Base-by-base conservation (phyloP, 2,329 filamentous ascomycete genomes). In the Annulohypoxylon truncatum region DNA sequence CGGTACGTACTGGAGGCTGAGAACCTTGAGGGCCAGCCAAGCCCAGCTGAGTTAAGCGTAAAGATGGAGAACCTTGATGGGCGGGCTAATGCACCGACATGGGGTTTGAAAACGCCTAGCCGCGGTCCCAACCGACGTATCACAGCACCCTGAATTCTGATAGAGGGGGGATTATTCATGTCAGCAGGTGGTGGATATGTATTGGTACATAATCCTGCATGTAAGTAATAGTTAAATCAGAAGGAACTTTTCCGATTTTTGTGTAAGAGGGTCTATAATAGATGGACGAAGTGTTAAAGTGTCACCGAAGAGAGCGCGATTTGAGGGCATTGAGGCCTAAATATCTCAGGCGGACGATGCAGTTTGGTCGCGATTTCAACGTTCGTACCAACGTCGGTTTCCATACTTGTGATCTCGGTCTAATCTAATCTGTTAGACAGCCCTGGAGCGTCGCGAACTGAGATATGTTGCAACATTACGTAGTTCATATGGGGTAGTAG, bases 1-100 rank as follows among this genome's bases (percentile, higher is more conserved):
- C 46, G 59, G 63, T 69, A 67, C 60, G 67, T 69, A 69, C 64
- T 60, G 64, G 64, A 69, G 64, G 64, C 67, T 69, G 67, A 67
- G 67, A 57, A 69, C 67, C 67, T 70, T 70, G 67, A 70, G 66
- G 67, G 67, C 40, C 51, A 63, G 57, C 65, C 58, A 50, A 59
- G 48, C 38, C 46, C 51, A 67, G 61, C 65, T 64, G 53, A 62
- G 52, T 42, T 47, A 28, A 50, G 47, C 38, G 61, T 52, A 18
- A 35, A 9, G 15, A 28, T 29, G 35, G 65, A 71, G 72, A 65
- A 75, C 74, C 73, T 58, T 72, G 74, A 75, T 72, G 73, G 72
- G 10, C 67, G 61, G 44, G 12, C 60, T 66, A 68, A 59, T 53
- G 65, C 59, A 31, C 18, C 44, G 33, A 40, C 42, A n/a, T 44